Evolutionary conservation across 140 eudicot species (phyloP), one percentile per base, ranked within the genome.

Genomic region (Flaveria floridana): DNA sequence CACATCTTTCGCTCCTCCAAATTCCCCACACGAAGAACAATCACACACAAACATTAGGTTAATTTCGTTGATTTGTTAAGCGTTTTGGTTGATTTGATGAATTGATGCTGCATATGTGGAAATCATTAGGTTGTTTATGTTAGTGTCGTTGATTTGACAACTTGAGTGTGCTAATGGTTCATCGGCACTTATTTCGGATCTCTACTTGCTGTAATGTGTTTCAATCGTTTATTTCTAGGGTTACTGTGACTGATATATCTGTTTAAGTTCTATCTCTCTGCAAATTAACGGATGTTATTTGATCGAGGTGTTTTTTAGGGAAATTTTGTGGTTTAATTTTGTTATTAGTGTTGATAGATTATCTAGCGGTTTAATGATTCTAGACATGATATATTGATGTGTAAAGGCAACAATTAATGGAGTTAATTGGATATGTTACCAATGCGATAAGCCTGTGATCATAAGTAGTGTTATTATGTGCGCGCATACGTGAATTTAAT

Each of bases 181-280:
- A 19, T 74, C 68, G 76, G 81, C 85, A 62, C 65, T 70, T 59
- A 83, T 84, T 82, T 74, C 78, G 89, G 95, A 88, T 88, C 95
- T 82, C 76, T 74, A 34, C 67, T 73, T 57, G 72, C 69, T 71
- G 50, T 77, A 62, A 44, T 59, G 83, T 72, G 77, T 41, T 62
- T 19, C 69, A 57, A 41, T 79, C 53, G 70, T 71, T 75, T 52
- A 52, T 70, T 85, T 84, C 59, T 84, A 86, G 87, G 82, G 81
- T 68, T 82, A 82, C 58, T 75, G 83, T 79, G 67, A 52, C 62
- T 80, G 65, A 25, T 78, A 47, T 50, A 59, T 25, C 23, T 42
- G 62, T 74, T 77, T 66, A 67, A 78, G 55, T 68, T 76, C 75
- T 30, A 41, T 64, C 59, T 47, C 63, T 71, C 79, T 72, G 44